Conservation (phyloP, 768 basidiomycete species). For the Pisolithus sp. region DNA sequence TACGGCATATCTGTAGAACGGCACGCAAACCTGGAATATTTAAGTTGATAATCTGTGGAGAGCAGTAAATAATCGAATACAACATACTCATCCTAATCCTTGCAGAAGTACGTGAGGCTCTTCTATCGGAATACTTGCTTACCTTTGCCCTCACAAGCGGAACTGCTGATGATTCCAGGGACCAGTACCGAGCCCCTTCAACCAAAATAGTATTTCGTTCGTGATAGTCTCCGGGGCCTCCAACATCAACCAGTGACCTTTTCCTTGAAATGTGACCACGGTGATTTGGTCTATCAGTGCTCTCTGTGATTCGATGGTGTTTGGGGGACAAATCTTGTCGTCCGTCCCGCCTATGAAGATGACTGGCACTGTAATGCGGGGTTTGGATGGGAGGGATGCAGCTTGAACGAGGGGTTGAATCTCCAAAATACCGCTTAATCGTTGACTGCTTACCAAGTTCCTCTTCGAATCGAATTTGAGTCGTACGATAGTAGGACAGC, state of each 20-base stretch:
- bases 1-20: too few species aligned
- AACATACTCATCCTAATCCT: too few species aligned
- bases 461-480: slow-evolving; percentile 56
- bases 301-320: slow-evolving; percentile 35
- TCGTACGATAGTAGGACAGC: slow-evolving; percentile 72
- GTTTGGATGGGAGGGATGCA: slow-evolving; percentile 36
- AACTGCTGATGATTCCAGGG: background rate
- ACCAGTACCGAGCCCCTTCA: slow-evolving; percentile 19
- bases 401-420: slow-evolving; percentile 21
- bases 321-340: slow-evolving; percentile 43
- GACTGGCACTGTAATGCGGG: slow-evolving; percentile 47
- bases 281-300: slow-evolving; percentile 48
- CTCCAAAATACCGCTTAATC: background rate
- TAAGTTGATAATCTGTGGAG: too few species aligned
- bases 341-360: slow-evolving; percentile 55
- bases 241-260: slow-evolving; percentile 66
- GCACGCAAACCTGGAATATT: too few species aligned
- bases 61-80: too few species aligned
- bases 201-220: slow-evolving; percentile 41
- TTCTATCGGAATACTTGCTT: background rate
- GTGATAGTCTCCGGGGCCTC: slow-evolving; percentile 54
- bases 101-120: too few species aligned
- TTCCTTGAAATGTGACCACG: slow-evolving; percentile 45
- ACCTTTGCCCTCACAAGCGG: background rate
- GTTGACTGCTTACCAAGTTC: slow-evolving; percentile 34